Evolutionary conservation across 306 rosid genomes (phyloP).

Genomic region (Cicer yamashitae): DNA sequence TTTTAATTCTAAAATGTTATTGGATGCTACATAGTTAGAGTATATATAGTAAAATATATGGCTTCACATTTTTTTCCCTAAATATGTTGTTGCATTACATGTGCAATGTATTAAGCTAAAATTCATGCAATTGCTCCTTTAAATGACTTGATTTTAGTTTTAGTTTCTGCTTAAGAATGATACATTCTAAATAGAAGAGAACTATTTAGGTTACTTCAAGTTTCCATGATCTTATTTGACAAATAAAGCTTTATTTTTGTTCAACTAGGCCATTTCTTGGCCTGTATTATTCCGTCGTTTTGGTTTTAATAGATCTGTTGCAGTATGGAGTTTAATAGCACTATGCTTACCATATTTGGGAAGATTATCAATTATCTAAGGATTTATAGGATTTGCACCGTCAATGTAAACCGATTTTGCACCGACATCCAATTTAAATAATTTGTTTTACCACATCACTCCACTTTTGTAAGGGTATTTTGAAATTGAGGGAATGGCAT

Average conservation of each 20-base stretch:
- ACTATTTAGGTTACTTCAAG: background rate
- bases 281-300: background rate
- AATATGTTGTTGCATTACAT: background rate
- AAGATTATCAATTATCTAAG: background rate
- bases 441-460: too few species aligned
- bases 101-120: background rate
- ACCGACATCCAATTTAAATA: too few species aligned
- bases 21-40: background rate
- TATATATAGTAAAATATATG: background rate
- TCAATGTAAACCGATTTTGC: too few species aligned
- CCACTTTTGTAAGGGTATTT: too few species aligned
- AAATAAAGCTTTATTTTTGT: background rate
- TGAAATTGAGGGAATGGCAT: too few species aligned
- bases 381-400: too few species aligned
- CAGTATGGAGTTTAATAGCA: background rate
- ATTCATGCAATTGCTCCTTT: background rate
- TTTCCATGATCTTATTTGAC: background rate
- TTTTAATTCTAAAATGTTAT: background rate
- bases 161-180: slow-evolving; percentile 1
- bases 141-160: background rate
- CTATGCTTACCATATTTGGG: background rate
- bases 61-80: background rate
- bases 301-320: background rate
- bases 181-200: background rate
- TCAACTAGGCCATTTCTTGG: background rate